These are phyloP conservation scores for Pyrenochaeta sp. DNA, from an alignment of 2,329 filamentous ascomycete genomes.

Conservation along the genomic window DNA sequence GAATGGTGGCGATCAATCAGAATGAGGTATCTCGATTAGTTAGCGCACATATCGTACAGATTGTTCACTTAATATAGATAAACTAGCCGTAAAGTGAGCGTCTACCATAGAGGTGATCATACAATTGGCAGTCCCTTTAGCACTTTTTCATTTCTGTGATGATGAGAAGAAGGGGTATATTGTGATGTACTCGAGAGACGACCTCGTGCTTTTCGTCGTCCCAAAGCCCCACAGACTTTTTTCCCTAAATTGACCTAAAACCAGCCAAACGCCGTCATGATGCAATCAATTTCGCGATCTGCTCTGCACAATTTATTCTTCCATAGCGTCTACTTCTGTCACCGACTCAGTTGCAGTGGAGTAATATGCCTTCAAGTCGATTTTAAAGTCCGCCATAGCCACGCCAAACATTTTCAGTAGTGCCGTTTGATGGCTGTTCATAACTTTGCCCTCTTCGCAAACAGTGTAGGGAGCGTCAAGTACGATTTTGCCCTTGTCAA, in stretches of 20 bases:
- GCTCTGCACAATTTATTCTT: constrained; percentile 44
- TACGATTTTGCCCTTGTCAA: constrained; percentile 88
- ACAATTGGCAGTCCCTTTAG: background rate
- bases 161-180: constrained; percentile 33
- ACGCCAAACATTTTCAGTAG: constrained; percentile 94
- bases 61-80: background rate
- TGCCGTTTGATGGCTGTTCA: constrained; percentile 92
- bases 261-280: constrained; percentile 35
- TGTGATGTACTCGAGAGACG: constrained; percentile 25
- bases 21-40: background rate
- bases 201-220: constrained; percentile 14
- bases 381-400: constrained; percentile 87
- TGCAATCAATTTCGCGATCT: constrained; percentile 17
- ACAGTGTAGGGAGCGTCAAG: constrained; percentile 77
- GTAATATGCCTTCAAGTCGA: constrained; percentile 75
- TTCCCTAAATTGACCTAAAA: constrained; percentile 27
- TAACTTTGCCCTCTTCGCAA: constrained; percentile 82
- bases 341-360: constrained; percentile 40
- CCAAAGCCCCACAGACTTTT: constrained; percentile 25
- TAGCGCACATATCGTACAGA: background rate
- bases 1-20: background rate
- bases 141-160: background rate
- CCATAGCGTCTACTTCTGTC: constrained; percentile 63
- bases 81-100: background rate
- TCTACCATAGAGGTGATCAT: background rate